Evolutionary conservation across 2,329 filamentous ascomycete genomes (phyloP).

Genomic region (Bipolaris bicolor): DNA sequence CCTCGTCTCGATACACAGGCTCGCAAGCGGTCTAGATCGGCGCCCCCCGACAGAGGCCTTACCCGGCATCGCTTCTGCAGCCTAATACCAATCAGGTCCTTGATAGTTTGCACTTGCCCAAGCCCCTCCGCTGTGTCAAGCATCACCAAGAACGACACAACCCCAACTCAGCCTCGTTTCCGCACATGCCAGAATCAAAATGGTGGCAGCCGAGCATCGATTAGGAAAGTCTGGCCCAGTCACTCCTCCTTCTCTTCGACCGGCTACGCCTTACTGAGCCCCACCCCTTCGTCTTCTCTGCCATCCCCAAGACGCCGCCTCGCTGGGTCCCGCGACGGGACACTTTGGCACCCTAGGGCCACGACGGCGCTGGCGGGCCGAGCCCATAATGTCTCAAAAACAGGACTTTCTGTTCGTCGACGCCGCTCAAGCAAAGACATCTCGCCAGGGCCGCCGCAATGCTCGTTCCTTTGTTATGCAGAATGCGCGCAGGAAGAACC

Average conservation of each 20-base stretch:
- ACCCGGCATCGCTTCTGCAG: constrained; percentile 31
- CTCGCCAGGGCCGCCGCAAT: constrained; percentile 48
- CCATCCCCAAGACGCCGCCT: constrained; percentile 24
- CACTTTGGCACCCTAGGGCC: constrained; percentile 26
- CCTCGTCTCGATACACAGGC: constrained; percentile 11
- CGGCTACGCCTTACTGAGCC: constrained; percentile 31
- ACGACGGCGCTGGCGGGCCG: constrained; percentile 23
- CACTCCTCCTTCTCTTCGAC: constrained; percentile 24
- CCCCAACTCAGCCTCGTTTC: constrained; percentile 32
- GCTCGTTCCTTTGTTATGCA: constrained; percentile 51
- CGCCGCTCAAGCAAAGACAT: constrained; percentile 46
- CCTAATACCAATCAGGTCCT: constrained; percentile 42
- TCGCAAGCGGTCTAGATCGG: neutral
- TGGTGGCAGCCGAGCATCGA: constrained; percentile 35
- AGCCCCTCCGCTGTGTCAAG: constrained; percentile 34
- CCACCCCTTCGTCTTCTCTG: constrained; percentile 26
- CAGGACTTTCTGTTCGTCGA: constrained; percentile 50
- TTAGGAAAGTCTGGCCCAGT: constrained; percentile 37
- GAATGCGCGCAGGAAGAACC: constrained; percentile 46
- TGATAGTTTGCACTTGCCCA: constrained; percentile 42
- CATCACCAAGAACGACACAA: constrained; percentile 30
- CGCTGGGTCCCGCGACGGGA: constrained; percentile 28
- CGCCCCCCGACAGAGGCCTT: constrained; percentile 2
- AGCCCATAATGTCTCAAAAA: constrained; percentile 33
- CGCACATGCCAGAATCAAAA: constrained; percentile 31